phyloP scores from a whole-genome alignment of 2,329 filamentous ascomycete species.

The Xylariaceae sp. region DNA sequence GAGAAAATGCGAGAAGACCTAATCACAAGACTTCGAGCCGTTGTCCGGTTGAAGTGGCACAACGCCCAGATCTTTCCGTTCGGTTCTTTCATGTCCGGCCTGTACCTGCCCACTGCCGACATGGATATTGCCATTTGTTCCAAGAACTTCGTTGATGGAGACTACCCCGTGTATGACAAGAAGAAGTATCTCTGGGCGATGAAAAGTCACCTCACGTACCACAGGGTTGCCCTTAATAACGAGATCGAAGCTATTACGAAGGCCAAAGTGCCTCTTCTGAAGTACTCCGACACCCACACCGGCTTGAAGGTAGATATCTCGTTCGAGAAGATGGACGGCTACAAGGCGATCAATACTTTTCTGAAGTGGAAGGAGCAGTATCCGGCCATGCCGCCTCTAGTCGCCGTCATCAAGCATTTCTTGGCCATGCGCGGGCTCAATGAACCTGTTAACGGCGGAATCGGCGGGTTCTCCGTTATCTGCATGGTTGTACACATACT shows the following conservation, averaged over 20 bases:
- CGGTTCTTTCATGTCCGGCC: conserved; percentile 87
- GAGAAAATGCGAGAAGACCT: conserved; percentile 68
- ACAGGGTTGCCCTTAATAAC: conserved; percentile 53
- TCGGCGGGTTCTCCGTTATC: conserved; percentile 91
- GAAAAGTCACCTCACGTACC: conserved; percentile 51
- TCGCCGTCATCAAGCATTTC: conserved; percentile 88
- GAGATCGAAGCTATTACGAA: conserved; percentile 64
- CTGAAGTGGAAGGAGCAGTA: conserved; percentile 71
- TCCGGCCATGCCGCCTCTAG: conserved; percentile 80
- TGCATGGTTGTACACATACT: conserved; percentile 89
- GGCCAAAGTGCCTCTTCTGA: conserved; percentile 87
- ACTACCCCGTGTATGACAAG: conserved; percentile 45
- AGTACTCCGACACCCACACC: conserved; percentile 76
- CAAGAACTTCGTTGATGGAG: conserved; percentile 51
- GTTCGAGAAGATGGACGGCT: conserved; percentile 84
- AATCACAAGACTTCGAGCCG: conserved; percentile 61
- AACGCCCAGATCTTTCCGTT: conserved; percentile 69
- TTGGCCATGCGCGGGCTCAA: conserved; percentile 85
- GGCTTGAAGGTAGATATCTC: conserved; percentile 86
- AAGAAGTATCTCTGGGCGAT: conserved; percentile 60
- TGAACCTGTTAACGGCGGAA: conserved; percentile 83
- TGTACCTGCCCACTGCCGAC: conserved; percentile 70
- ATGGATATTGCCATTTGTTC: conserved; percentile 87
- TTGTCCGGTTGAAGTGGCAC: conserved; percentile 54
- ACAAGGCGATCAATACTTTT: conserved; percentile 78